Percentiles rank a stretch among this genome's conserved stretches.
These are phyloP conservation scores for Collybia nuda DNA, from an alignment of 768 basidiomycete species.

Conservation along the genomic window DNA sequence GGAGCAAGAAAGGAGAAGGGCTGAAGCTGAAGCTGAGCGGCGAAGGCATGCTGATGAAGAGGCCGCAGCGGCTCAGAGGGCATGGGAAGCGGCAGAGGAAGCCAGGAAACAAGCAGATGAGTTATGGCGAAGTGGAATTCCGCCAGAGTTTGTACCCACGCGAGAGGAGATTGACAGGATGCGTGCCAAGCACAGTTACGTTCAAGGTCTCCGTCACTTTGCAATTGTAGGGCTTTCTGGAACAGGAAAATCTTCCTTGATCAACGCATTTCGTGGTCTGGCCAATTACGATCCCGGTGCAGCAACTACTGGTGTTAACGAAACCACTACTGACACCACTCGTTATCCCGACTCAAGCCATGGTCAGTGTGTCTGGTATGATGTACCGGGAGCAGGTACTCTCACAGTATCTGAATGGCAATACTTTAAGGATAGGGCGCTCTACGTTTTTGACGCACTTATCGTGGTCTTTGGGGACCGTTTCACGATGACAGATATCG, in stretches of 20 bases:
- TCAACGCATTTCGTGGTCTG: constrained; percentile 34
- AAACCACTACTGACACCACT: constrained; percentile 24
- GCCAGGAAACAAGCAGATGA: not conserved
- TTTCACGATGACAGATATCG: constrained; percentile 30
- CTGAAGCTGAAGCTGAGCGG: not conserved
- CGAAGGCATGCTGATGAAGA: not conserved
- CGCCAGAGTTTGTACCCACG: not conserved
- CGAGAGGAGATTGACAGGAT: not conserved
- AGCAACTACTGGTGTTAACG: constrained; percentile 25
- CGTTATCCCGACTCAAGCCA: constrained; percentile 23
- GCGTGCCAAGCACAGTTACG: not conserved
- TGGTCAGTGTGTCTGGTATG: constrained; percentile 29
- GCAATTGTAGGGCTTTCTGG: constrained; percentile 31
- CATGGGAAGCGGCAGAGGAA: not conserved
- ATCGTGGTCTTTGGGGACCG: constrained; percentile 30
- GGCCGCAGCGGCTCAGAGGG: not conserved
- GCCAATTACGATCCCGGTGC: constrained; percentile 16
- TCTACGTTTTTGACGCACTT: constrained; percentile 34
- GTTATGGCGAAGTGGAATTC: not conserved
- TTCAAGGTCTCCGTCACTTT: constrained; percentile 16
- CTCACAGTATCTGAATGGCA: constrained; percentile 28
- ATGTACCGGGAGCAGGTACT: constrained; percentile 35
- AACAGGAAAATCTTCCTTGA: constrained; percentile 35
- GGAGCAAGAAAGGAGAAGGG: not conserved
- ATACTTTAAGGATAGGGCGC: constrained; percentile 34